Percentiles rank a stretch among this genome's conserved stretches.
These are phyloP conservation scores for Adenanthera pavonina DNA, from an alignment of 306 rosid species.

Conservation along the genomic window DNA sequence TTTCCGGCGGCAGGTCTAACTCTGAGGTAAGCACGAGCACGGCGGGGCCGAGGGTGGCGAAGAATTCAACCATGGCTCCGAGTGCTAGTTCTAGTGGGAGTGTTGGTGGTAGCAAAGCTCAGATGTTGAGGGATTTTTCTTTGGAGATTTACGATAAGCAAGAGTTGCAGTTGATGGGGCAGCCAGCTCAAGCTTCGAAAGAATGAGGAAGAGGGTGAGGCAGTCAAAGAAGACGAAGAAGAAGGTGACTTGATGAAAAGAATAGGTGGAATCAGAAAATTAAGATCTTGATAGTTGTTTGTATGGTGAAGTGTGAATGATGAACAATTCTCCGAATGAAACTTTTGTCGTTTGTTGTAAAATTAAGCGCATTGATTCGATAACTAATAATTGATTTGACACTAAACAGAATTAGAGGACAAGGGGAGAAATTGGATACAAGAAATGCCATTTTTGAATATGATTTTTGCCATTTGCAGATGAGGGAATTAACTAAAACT, in stretches of 20 bases:
- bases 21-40: slow-evolving; percentile 48
- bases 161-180: slow-evolving; percentile 40
- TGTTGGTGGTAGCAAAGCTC: neutral
- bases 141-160: slow-evolving; percentile 37
- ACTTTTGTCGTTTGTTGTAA: neutral
- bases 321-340: neutral
- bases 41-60: slow-evolving; percentile 57
- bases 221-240: neutral
- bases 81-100: slow-evolving; percentile 46
- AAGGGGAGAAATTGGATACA: neutral
- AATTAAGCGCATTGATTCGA: neutral
- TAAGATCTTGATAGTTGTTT: neutral
- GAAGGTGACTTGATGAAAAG: neutral
- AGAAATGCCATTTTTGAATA: neutral
- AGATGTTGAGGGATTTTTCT: slow-evolving; percentile 36
- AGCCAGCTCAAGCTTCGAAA: neutral
- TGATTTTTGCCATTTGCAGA: no score
- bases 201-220: slow-evolving; percentile 9
- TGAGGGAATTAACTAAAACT: no score
- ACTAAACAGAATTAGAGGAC: neutral
- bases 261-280: neutral
- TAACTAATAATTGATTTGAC: neutral
- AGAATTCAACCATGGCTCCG: slow-evolving; percentile 61
- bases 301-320: neutral
- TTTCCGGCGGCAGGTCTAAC: slow-evolving; percentile 31